These are phyloP conservation scores for Lachnellula cervina DNA, from an alignment of 2,329 filamentous ascomycete genomes.

Conservation along the genomic window DNA sequence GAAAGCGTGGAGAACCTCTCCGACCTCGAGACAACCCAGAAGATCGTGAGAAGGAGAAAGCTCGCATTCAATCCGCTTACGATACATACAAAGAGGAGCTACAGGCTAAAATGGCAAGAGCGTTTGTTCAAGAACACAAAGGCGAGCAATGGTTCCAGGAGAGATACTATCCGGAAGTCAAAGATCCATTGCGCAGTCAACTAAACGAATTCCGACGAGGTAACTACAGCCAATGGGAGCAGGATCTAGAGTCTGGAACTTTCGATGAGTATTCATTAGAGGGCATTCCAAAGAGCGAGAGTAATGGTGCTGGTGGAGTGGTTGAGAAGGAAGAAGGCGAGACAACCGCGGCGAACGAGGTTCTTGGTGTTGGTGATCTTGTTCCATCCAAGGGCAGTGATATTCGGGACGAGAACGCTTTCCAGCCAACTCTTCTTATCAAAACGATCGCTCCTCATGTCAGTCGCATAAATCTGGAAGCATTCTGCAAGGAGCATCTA, in stretches of 20 bases:
- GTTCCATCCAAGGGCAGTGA: conserved; percentile 80
- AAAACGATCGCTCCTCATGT: conserved; percentile 98
- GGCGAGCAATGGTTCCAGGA: conserved; percentile 98
- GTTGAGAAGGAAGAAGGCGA: conserved; percentile 96
- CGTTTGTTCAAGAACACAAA: conserved; percentile 89
- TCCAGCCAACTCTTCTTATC: conserved; percentile 89
- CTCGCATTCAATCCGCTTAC: conserved; percentile 68
- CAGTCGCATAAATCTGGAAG: conserved; percentile 86
- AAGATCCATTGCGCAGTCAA: conserved; percentile 68
- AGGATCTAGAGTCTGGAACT: conserved; percentile 74
- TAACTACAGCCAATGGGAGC: conserved; percentile 82
- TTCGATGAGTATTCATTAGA: conserved; percentile 96
- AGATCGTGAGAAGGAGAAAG: conserved; percentile 73
- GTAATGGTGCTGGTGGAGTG: conserved; percentile 76
- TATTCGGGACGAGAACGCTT: conserved; percentile 80
- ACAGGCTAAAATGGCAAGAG: conserved; percentile 74
- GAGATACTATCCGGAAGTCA: conserved; percentile 80
- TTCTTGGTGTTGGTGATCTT: conserved; percentile 85
- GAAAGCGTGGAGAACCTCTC: conserved; percentile 60
- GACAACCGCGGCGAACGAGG: conserved; percentile 84
- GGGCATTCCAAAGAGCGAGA: conserved; percentile 89
- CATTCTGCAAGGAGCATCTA: conserved; percentile 89
- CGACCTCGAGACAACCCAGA: conserved; percentile 63
- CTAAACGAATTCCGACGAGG: conserved; percentile 75
- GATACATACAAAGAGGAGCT: conserved; percentile 64